A percentile compares a stretch with the other conserved stretches of the same genome.
These are phyloP conservation scores for Yarrowia osloensis DNA, from an alignment of 805 yeast species.

Conservation along the genomic window DNA sequence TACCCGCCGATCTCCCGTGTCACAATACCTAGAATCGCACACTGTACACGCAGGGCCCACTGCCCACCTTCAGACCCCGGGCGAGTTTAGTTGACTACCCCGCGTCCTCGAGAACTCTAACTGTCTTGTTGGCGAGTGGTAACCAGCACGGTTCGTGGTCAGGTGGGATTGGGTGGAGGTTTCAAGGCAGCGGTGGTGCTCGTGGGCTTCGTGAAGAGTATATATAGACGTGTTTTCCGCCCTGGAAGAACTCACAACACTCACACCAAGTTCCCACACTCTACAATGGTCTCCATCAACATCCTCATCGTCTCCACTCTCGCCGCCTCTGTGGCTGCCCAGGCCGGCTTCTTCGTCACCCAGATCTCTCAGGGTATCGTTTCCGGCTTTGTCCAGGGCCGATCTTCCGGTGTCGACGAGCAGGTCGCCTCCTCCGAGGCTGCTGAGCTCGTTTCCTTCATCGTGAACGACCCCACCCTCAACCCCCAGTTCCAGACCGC, in stretches of 20 bases:
- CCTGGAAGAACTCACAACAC: too few relatives aligned
- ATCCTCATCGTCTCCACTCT: constrained; percentile 34
- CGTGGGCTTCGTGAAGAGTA: too few relatives aligned
- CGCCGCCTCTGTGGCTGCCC: constrained; percentile 31
- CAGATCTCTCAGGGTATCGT: constrained; percentile 25
- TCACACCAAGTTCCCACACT: not conserved
- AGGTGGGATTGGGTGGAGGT: too few relatives aligned
- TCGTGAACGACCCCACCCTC: constrained; percentile 34
- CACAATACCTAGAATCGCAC: too few relatives aligned
- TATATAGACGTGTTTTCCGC: too few relatives aligned
- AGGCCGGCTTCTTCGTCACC: constrained; percentile 18
- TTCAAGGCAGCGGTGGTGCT: too few relatives aligned
- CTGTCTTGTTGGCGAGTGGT: not conserved
- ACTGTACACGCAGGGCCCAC: constrained; percentile 5
- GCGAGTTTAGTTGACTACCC: not conserved
- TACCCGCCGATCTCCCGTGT: not conserved
- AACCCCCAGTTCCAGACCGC: constrained; percentile 32
- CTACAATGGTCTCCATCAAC: constrained; percentile 38
- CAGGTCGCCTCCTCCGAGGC: constrained; percentile 36
- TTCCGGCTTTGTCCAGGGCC: constrained; percentile 25
- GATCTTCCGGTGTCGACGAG: constrained; percentile 32
- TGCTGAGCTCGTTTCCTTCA: constrained; percentile 32
- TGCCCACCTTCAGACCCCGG: constrained; percentile 9
- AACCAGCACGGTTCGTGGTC: too few relatives aligned
- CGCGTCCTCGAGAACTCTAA: not conserved